These are phyloP conservation scores for Phytopythium mirpurense DNA, from an alignment of 352 stramenopile species.

Conservation along the genomic window DNA sequence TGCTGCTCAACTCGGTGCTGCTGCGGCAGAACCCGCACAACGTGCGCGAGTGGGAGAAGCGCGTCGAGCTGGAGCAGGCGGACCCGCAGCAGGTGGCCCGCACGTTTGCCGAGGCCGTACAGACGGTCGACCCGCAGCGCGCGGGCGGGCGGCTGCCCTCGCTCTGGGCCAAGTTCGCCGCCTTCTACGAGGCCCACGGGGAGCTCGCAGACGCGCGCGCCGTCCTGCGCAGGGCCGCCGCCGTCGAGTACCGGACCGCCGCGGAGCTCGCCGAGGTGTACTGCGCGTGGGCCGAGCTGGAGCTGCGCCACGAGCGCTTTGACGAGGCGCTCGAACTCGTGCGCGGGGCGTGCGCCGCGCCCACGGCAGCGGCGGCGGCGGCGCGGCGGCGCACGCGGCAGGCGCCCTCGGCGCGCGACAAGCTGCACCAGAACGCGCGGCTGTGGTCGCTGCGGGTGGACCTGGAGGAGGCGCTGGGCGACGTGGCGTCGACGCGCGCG, in stretches of 20 bases:
- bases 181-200: constrained; percentile 93
- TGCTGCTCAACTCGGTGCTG: constrained; percentile 94
- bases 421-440: constrained; percentile 89
- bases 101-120: constrained; percentile 89
- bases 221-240: constrained; percentile 89
- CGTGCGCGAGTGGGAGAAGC: constrained; percentile 97
- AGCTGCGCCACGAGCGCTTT: constrained; percentile 94
- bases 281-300: constrained; percentile 94
- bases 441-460: constrained; percentile 97
- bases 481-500: constrained; percentile 91
- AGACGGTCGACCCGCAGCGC: constrained; percentile 86
- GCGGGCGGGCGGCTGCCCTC: constrained; percentile 84
- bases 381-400: constrained; percentile 51
- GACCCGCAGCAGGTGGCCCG: constrained; percentile 66
- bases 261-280: constrained; percentile 95
- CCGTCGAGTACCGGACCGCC: constrained; percentile 70
- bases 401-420: constrained; percentile 50
- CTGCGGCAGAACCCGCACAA: constrained; percentile 99
- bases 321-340: constrained; percentile 91
- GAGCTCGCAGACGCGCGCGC: constrained; percentile 90
- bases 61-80: constrained; percentile 78
- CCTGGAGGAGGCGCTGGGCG: constrained; percentile 97
- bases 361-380: constrained; percentile 36
- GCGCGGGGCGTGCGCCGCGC: constrained; percentile 69
- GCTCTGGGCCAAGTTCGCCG: constrained; percentile 94